Conservation (phyloP, 1,139 yeast genomes). For the Pneumocystis murina region DNA sequence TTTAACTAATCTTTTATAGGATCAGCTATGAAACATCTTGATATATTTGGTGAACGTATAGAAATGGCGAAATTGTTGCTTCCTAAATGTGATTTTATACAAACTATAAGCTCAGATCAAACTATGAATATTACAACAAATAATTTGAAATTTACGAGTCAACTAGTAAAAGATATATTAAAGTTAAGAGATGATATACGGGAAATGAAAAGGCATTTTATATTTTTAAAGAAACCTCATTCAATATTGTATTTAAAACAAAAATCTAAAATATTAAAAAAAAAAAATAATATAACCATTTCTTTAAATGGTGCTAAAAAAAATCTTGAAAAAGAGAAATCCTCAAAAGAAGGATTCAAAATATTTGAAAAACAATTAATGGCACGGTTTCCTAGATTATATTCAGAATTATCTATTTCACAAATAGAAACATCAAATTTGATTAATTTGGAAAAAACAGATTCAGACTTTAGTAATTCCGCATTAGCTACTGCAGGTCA, state of each 20-base stretch:
- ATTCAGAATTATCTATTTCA: not conserved
- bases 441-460: not conserved
- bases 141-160: not conserved
- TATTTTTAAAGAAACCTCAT: not conserved
- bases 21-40: not conserved
- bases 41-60: not conserved
- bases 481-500: not conserved
- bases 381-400: not conserved
- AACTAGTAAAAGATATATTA: not conserved
- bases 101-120: not conserved
- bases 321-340: not conserved
- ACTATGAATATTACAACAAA: not conserved
- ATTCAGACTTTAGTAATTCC: not conserved
- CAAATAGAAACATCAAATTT: not conserved
- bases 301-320: not conserved
- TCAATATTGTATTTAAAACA: not conserved
- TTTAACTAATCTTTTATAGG: not conserved
- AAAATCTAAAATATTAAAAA: not conserved
- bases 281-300: not conserved
- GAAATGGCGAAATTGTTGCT: not conserved
- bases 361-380: not conserved
- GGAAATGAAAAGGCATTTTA: not conserved
- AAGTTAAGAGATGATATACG: not conserved
- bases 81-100: not conserved
- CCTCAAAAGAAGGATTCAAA: not conserved